These are phyloP conservation scores for Corymbia maculata DNA, from an alignment of 345 rosid species.

Conservation along the genomic window DNA sequence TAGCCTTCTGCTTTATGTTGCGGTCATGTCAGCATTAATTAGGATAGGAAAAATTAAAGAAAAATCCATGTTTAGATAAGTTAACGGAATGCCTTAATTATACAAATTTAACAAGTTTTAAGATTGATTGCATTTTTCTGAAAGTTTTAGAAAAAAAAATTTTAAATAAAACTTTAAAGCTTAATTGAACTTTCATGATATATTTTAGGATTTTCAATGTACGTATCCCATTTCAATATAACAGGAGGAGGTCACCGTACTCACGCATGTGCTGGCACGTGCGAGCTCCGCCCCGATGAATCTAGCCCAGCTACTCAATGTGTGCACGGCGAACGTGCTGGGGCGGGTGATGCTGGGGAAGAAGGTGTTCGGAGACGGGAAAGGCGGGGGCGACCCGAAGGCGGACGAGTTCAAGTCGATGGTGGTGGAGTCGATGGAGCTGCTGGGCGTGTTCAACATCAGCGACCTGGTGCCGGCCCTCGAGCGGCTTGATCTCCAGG, in stretches of 20 bases:
- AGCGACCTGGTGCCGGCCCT: not conserved
- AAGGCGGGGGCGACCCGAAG: not conserved
- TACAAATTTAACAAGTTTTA: too few relatives aligned
- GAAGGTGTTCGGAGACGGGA: not conserved
- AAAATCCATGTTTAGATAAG: too few relatives aligned
- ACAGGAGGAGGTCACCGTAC: constrained; percentile 53
- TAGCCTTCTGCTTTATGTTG: not conserved
- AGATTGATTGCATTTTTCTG: too few relatives aligned
- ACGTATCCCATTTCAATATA: too few relatives aligned
- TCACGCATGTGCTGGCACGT: constrained; percentile 33
- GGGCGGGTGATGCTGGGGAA: not conserved
- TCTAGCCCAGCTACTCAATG: not conserved
- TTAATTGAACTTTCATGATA: too few relatives aligned
- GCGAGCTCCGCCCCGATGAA: not conserved
- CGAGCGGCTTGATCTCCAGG: not conserved
- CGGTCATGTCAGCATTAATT: not conserved
- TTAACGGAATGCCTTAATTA: too few relatives aligned
- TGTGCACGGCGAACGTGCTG: not conserved
- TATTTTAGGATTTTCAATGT: too few relatives aligned
- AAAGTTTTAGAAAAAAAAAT: too few relatives aligned
- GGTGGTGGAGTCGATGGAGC: not conserved
- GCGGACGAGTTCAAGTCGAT: not conserved
- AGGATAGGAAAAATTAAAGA: too few relatives aligned
- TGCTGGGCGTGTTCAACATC: not conserved
- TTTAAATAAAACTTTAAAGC: too few relatives aligned